Percentiles rank a stretch among this genome's conserved stretches.
Evolutionary conservation across 306 rosid genomes (phyloP).

Genomic region (Cicer chorassanicum): DNA sequence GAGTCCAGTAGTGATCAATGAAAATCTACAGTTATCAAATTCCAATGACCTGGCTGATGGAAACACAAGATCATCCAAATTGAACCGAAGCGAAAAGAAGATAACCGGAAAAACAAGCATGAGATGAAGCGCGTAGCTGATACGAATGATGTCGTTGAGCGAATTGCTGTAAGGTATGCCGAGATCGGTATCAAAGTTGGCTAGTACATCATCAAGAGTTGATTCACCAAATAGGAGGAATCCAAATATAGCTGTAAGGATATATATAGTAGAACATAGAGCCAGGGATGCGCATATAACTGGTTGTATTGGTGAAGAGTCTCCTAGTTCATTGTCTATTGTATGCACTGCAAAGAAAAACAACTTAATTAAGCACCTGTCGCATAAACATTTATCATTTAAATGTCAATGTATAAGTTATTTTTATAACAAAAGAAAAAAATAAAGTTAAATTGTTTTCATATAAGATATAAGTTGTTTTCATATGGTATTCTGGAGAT

Average conservation of each 20-base stretch:
- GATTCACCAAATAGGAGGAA: slow-evolving; percentile 72
- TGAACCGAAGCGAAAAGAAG: slow-evolving; percentile 68
- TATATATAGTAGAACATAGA: slow-evolving; percentile 61
- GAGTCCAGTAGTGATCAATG: slow-evolving; percentile 57
- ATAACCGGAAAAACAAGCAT: slow-evolving; percentile 76
- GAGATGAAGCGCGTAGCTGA: slow-evolving; percentile 73
- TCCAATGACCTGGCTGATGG: slow-evolving; percentile 57
- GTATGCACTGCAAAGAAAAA: slow-evolving; percentile 62
- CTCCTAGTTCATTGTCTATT: slow-evolving; percentile 63
- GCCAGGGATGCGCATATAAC: slow-evolving; percentile 62
- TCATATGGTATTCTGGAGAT: too few relatives aligned
- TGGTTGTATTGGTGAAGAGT: slow-evolving; percentile 58
- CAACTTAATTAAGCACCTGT: too few relatives aligned
- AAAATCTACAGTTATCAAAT: slow-evolving; percentile 49
- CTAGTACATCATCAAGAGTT: slow-evolving; percentile 68
- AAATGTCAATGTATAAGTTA: too few relatives aligned
- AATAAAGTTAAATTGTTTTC: too few relatives aligned
- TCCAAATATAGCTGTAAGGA: slow-evolving; percentile 67
- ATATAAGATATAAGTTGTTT: too few relatives aligned
- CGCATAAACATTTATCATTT: too few relatives aligned
- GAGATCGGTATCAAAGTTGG: slow-evolving; percentile 71
- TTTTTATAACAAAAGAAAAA: too few relatives aligned
- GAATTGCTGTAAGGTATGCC: slow-evolving; percentile 66
- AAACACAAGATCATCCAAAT: slow-evolving; percentile 60
- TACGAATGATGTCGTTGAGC: slow-evolving; percentile 63